These are phyloP conservation scores for Cryptococcus amylolentus DNA, from an alignment of 1,284 basidiomycete species.

Conservation along the genomic window DNA sequence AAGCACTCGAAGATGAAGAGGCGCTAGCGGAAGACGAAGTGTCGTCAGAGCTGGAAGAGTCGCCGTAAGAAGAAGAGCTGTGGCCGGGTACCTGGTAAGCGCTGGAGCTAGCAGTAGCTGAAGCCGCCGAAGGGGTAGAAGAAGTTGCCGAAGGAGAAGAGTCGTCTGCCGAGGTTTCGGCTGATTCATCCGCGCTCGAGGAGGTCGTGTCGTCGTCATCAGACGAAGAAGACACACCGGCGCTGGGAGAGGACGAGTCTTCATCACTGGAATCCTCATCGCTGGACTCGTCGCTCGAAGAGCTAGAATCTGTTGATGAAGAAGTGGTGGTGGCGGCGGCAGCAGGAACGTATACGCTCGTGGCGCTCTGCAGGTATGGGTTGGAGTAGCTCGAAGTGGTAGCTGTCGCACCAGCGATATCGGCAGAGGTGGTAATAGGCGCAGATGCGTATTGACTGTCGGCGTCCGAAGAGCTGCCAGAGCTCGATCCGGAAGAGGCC, in stretches of 20 bases:
- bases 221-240: constrained; percentile 4
- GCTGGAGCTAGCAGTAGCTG: not conserved
- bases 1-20: not conserved
- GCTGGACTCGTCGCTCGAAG: constrained; percentile 12
- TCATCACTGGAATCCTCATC: constrained; percentile 7
- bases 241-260: constrained; percentile 2
- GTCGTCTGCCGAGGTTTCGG: constrained; percentile 2
- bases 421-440: constrained; percentile 19
- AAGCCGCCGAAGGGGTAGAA: not conserved
- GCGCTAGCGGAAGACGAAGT: not conserved
- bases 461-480: constrained; percentile 3
- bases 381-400: constrained; percentile 10
- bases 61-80: not conserved
- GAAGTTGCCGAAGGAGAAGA: not conserved
- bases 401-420: constrained; percentile 7
- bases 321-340: constrained; percentile 11
- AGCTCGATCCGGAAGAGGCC: not conserved
- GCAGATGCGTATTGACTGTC: constrained; percentile 4
- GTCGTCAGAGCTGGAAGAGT: not conserved
- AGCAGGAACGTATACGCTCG: constrained; percentile 22
- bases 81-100: not conserved
- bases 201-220: constrained; percentile 2
- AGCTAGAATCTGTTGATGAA: not conserved
- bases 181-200: constrained; percentile 12
- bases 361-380: constrained; percentile 29